phyloP scores from a whole-genome alignment of 768 basidiomycete species.

The Trametopsis cervina region DNA sequence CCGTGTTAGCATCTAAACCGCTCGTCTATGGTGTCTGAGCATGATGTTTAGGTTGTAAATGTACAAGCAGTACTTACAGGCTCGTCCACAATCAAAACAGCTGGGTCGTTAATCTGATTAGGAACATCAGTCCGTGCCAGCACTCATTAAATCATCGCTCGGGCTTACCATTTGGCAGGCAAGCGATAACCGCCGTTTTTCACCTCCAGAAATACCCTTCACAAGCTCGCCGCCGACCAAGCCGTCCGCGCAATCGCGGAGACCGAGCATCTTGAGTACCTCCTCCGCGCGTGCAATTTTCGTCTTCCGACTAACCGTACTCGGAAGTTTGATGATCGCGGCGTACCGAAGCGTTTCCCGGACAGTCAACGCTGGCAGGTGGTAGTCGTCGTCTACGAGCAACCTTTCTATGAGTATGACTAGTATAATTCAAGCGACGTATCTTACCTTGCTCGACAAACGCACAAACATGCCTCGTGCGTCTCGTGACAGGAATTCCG shows the following conservation, averaged over 20 bases:
- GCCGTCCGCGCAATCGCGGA: constrained; percentile 39
- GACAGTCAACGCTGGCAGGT: constrained; percentile 12
- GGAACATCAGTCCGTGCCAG: constrained; percentile 18
- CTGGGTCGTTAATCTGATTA: constrained; percentile 9
- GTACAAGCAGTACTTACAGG: constrained; percentile 4
- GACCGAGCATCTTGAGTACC: constrained; percentile 36
- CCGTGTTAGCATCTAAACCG: constrained; percentile 39
- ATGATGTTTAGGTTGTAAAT: no score
- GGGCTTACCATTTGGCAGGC: constrained; percentile 37
- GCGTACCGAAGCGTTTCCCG: constrained; percentile 32
- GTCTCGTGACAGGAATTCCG: constrained; percentile 5
- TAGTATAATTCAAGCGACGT: neutral
- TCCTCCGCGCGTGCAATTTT: constrained; percentile 39
- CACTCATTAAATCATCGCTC: constrained; percentile 31
- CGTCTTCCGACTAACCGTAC: constrained; percentile 23
- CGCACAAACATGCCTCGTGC: constrained; percentile 7
- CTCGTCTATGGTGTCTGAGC: constrained; percentile 4
- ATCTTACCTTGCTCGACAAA: constrained; percentile 12
- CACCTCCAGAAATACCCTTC: constrained; percentile 42
- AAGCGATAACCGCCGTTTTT: constrained; percentile 38
- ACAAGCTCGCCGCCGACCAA: constrained; percentile 36
- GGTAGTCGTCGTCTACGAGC: constrained; percentile 11
- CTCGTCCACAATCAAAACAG: constrained; percentile 9
- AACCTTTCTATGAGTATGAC: neutral
- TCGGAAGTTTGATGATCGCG: constrained; percentile 32